Conservation (phyloP, 331 rosid genomes). For the Pyrus hybrid region DNA sequence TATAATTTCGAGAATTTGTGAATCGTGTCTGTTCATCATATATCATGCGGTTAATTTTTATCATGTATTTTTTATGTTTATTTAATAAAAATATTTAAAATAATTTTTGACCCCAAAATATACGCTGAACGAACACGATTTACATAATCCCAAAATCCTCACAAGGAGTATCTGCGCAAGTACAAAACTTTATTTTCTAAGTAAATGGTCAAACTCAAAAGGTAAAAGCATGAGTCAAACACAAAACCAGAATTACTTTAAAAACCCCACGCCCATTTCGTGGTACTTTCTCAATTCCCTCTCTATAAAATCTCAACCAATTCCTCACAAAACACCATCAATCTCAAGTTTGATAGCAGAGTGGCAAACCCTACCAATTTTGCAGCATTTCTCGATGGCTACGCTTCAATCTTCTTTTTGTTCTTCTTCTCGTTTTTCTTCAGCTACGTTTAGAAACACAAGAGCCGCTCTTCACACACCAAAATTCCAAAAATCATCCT, state of each 20-base stretch:
- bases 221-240: no score
- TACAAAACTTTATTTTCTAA: no score
- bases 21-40: no score
- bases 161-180: no score
- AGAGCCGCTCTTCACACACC: slow-evolving; percentile 2
- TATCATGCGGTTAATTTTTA: no score
- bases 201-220: no score
- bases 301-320: neutral
- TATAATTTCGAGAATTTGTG: fast-evolving
- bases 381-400: slow-evolving; percentile 12
- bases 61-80: no score
- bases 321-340: slow-evolving; percentile 1
- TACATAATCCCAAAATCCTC: no score
- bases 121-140: no score
- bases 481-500: slow-evolving; percentile 1
- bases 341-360: neutral
- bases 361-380: neutral
- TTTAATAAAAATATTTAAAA: no score
- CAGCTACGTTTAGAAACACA: slow-evolving; percentile 1
- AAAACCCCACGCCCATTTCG: neutral
- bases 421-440: neutral
- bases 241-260: no score
- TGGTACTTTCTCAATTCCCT: neutral
- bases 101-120: fast-evolving
- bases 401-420: slow-evolving; percentile 11